These are phyloP conservation scores for Metschnikowia bowlesiae DNA, from an alignment of 805 yeast species.

Conservation along the genomic window DNA sequence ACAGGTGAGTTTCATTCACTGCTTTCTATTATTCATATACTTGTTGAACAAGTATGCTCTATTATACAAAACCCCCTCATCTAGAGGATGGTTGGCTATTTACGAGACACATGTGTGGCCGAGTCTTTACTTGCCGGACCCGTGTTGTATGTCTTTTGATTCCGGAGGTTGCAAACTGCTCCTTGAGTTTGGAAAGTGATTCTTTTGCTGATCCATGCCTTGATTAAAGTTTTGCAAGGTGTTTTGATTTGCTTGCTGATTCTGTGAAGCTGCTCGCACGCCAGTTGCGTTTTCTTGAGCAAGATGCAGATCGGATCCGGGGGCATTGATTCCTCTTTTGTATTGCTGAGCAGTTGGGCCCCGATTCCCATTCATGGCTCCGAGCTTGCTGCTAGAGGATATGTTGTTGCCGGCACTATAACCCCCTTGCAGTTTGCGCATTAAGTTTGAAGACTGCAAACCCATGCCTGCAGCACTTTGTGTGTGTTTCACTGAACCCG, in stretches of 20 bases:
- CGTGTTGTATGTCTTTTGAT: conserved; percentile 1
- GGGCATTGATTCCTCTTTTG: not conserved
- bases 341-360: not conserved
- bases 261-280: conserved; percentile 1
- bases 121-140: conserved; percentile 2
- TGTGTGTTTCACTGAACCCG: not conserved
- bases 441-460: not conserved
- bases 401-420: conserved; percentile 4
- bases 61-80: conserved; percentile 16
- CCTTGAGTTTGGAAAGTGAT: not conserved
- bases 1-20: not conserved
- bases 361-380: conserved; percentile 2
- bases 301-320: not conserved
- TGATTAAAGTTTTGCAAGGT: conserved; percentile 1
- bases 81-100: conserved; percentile 14
- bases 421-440: conserved; percentile 3
- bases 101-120: conserved; percentile 6
- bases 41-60: conserved; percentile 5
- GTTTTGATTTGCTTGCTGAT: conserved; percentile 2
- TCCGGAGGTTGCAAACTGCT: conserved; percentile 1
- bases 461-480: not conserved
- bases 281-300: not conserved
- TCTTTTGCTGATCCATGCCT: conserved; percentile 5
- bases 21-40: conserved; percentile 1
- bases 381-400: conserved; percentile 2